Conservation (phyloP, 2,329 filamentous ascomycete species). For the Fusarium udum region DNA sequence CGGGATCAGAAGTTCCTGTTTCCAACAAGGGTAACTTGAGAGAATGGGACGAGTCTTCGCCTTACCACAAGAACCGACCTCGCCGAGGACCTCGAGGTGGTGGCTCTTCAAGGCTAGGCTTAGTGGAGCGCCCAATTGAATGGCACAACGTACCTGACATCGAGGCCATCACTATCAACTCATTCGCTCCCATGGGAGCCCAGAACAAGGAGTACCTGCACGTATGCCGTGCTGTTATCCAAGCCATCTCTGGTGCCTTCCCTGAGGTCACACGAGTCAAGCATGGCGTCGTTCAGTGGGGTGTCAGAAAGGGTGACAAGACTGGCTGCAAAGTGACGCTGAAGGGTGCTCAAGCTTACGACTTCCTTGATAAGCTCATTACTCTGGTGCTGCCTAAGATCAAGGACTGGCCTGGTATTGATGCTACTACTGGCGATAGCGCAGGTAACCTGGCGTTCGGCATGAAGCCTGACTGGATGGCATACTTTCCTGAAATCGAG, state of each 20-base stretch:
- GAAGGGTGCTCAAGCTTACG: constrained; percentile 81
- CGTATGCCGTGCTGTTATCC: constrained; percentile 83
- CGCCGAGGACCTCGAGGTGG: constrained; percentile 85
- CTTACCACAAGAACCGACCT: constrained; percentile 92
- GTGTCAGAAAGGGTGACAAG: constrained; percentile 74
- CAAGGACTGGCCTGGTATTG: constrained; percentile 88
- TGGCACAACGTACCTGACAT: constrained; percentile 89
- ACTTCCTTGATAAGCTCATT: constrained; percentile 90
- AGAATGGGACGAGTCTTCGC: constrained; percentile 87
- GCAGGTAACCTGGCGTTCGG: constrained; percentile 90
- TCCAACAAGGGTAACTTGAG: constrained; percentile 72
- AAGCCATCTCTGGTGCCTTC: constrained; percentile 83
- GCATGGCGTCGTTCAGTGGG: constrained; percentile 78
- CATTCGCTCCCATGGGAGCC: constrained; percentile 74
- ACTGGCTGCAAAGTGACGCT: constrained; percentile 82
- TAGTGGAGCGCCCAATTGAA: constrained; percentile 77
- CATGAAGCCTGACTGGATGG: constrained; percentile 77
- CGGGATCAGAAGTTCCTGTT: constrained; percentile 69
- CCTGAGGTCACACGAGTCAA: constrained; percentile 75
- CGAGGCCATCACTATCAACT: constrained; percentile 81
- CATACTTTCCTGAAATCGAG: constrained; percentile 92
- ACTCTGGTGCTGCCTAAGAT: constrained; percentile 93
- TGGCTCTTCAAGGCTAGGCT: constrained; percentile 68
- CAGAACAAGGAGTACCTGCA: constrained; percentile 80
- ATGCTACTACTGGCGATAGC: constrained; percentile 77